Evolutionary conservation across 2,329 filamentous ascomycete genomes (phyloP), one percentile per base, ranked within the genome.

Genomic region (Aspergillus ruber): DNA sequence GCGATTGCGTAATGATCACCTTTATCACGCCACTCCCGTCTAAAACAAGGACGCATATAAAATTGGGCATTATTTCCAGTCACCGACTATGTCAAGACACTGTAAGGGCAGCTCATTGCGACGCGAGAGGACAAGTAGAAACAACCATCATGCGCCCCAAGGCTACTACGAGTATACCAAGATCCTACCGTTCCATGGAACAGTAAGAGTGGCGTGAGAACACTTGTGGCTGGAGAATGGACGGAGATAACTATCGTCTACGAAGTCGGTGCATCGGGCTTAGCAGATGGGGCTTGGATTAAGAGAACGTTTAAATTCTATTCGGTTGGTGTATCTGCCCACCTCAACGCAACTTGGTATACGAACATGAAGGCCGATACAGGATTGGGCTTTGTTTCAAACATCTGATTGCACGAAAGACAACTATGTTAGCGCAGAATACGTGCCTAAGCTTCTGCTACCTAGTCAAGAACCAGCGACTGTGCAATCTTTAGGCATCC

Each of bases 231-330:
- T n/a, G 50, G 47, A 10, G 44, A 52, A 41, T 52, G 47, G 50
- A 52, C 47, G 12, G 50, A 52, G 23, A 42, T 49, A 25, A 10
- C 23, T 10, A 32, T 52, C 5, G 44, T 47, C 6, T 52, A 52
- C 43, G 47, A 47, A 20, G 50, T 52, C 13, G 50, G 50, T 9
- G 50, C 43, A 7, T 52, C 47, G 1, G 47, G 50, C 15, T 39
- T 52, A 8, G 50, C 50, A 12, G 47, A 52, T 32, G 50, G 50
- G 13, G 50, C 50, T 21, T 52, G 50, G 50, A 52, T 52, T 8
- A 52, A 52, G 35, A 47, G 25, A 2, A 49, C 47, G 4, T 52
- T 52, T 40, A 52, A 52, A 42, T 52, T 52, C 15, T 52, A 52
- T 23, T 52, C 50, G 6, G 25, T 29, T 29, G 10, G 25, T 7